Conservation (phyloP, 208 protist genomes). For the Histomonas meleagridis region DNA sequence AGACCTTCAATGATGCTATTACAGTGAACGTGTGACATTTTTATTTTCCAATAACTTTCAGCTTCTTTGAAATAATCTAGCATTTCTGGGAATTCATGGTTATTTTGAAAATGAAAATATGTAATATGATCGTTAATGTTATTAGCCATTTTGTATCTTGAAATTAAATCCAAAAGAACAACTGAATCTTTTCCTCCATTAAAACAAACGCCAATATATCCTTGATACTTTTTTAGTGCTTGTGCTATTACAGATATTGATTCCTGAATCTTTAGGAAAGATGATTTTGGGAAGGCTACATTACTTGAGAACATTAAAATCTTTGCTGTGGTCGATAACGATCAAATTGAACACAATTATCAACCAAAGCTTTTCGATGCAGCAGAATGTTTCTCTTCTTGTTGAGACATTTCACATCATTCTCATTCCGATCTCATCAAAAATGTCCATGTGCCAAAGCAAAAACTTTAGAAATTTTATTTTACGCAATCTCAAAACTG, state of each 20-base stretch:
- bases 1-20: neutral
- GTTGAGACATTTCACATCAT: too few relatives aligned
- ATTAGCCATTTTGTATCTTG: neutral
- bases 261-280: neutral
- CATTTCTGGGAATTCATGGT: neutral
- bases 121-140: neutral
- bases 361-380: too few relatives aligned
- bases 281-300: too few relatives aligned
- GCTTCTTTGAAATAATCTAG: neutral
- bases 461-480: too few relatives aligned
- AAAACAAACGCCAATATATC: neutral
- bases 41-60: neutral
- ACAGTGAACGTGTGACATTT: neutral
- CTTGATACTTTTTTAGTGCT: neutral
- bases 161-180: neutral
- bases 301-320: too few relatives aligned
- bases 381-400: too few relatives aligned
- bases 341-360: too few relatives aligned
- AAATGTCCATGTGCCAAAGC: too few relatives aligned
- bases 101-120: neutral
- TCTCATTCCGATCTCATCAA: too few relatives aligned
- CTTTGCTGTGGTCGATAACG: too few relatives aligned
- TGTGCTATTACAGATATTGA: neutral
- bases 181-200: constrained; percentile 1
- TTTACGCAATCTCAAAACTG: too few relatives aligned